Conservation (phyloP, 257 asterid species). For the Thymus mandschuricus region DNA sequence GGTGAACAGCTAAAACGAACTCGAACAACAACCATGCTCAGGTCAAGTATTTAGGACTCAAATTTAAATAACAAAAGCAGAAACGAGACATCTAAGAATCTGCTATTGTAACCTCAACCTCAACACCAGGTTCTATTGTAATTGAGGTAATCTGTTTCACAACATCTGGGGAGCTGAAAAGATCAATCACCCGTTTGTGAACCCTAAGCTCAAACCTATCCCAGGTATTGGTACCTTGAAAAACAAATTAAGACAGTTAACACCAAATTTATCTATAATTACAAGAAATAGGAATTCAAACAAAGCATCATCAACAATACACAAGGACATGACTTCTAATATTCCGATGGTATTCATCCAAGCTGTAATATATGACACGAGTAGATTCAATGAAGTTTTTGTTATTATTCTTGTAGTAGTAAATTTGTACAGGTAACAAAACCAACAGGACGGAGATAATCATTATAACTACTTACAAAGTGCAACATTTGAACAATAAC, state of each 20-base stretch:
- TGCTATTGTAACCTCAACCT: constrained; percentile 41
- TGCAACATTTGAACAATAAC: neutral
- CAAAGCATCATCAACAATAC: neutral
- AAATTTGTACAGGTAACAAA: neutral
- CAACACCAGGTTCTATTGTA: no score
- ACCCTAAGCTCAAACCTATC: no score
- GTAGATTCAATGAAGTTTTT: neutral
- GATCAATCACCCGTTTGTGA: no score
- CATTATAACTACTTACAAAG: neutral
- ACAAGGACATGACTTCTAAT: neutral
- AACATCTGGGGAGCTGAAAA: no score
- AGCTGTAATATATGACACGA: no score
- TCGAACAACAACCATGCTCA: constrained; percentile 25
- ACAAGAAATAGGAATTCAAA: neutral
- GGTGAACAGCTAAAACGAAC: constrained; percentile 22
- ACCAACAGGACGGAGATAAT: neutral
- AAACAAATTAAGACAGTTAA: neutral
- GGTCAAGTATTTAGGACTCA: neutral
- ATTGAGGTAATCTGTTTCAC: no score
- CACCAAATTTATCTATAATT: neutral
- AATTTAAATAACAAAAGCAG: constrained; percentile 16
- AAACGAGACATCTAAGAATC: constrained; percentile 40
- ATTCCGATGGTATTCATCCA: neutral
- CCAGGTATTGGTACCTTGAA: neutral
- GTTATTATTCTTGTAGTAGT: neutral